Conservation (phyloP, 805 yeast species). For the Komagataella ulmi region DNA sequence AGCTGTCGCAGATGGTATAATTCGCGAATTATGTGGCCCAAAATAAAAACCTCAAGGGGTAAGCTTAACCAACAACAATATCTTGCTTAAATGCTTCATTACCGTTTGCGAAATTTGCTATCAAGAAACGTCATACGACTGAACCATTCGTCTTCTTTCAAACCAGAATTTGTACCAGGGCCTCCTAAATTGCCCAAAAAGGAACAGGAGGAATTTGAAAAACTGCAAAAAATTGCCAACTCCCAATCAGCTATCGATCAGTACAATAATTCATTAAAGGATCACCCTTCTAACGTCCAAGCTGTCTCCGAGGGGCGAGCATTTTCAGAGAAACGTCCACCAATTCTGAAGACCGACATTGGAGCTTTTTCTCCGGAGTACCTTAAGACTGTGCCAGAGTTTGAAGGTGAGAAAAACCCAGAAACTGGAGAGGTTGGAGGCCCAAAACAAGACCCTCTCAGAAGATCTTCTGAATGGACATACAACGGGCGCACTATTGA, state of each 20-base stretch:
- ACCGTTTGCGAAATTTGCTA: too few species aligned
- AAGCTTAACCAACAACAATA: neutral
- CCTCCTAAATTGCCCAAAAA: constrained; percentile 73
- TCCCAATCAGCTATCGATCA: constrained; percentile 70
- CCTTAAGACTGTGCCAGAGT: constrained; percentile 79
- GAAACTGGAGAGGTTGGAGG: constrained; percentile 93
- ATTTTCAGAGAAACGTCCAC: constrained; percentile 1
- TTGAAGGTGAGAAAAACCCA: constrained; percentile 90
- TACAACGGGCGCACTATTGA: constrained; percentile 96
- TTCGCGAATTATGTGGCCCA: neutral
- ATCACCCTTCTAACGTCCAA: constrained; percentile 13
- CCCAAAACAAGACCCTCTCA: constrained; percentile 92
- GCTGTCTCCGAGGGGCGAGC: constrained; percentile 9
- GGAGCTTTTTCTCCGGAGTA: constrained; percentile 57
- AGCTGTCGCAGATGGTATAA: neutral
- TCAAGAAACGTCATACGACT: neutral
- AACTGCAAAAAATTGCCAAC: constrained; percentile 66
- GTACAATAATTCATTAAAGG: constrained; percentile 34
- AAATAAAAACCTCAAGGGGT: neutral
- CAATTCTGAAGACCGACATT: constrained; percentile 30
- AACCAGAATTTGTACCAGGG: constrained; percentile 10
- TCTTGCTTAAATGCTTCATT: neutral
- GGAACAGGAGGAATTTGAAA: constrained; percentile 87
- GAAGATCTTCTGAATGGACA: constrained; percentile 78
- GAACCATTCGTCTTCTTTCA: neutral